phyloP scores from a whole-genome alignment of 305 asterid genomes.

The Rubia peregrina region DNA sequence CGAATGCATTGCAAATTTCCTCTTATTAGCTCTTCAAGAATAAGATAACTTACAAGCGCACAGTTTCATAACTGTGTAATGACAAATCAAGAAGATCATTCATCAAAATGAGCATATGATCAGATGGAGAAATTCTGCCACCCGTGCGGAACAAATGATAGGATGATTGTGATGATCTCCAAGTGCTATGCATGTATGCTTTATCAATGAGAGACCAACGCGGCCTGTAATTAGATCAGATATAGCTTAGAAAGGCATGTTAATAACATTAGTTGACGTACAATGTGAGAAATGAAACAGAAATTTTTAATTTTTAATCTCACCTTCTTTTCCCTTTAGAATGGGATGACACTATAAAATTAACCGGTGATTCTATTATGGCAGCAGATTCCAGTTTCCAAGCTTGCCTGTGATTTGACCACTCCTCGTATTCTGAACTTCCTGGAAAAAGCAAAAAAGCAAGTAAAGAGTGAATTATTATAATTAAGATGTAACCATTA shows the following conservation, averaged over 20 bases:
- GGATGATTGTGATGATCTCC: conserved; percentile 97
- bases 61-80: conserved; percentile 90
- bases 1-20: not conserved
- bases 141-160: conserved; percentile 68
- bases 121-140: conserved; percentile 57
- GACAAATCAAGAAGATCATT: conserved; percentile 86
- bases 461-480: conserved; percentile 17
- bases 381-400: conserved; percentile 96
- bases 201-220: conserved; percentile 94
- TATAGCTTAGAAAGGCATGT: conserved; percentile 14
- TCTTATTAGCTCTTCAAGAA: not conserved
- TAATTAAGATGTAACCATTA: not conserved
- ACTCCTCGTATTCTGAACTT: conserved; percentile 96
- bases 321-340: conserved; percentile 95
- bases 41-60: conserved; percentile 61
- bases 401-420: conserved; percentile 90
- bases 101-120: conserved; percentile 51
- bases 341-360: conserved; percentile 76
- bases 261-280: not conserved
- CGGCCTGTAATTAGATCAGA: conserved; percentile 53
- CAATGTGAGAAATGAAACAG: not conserved
- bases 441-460: conserved; percentile 38
- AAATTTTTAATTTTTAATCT: conserved; percentile 6
- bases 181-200: conserved; percentile 87
- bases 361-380: conserved; percentile 83